Evolutionary conservation across 2,329 filamentous ascomycete genomes (phyloP).

Genomic region (Paecilomyces niveus): DNA sequence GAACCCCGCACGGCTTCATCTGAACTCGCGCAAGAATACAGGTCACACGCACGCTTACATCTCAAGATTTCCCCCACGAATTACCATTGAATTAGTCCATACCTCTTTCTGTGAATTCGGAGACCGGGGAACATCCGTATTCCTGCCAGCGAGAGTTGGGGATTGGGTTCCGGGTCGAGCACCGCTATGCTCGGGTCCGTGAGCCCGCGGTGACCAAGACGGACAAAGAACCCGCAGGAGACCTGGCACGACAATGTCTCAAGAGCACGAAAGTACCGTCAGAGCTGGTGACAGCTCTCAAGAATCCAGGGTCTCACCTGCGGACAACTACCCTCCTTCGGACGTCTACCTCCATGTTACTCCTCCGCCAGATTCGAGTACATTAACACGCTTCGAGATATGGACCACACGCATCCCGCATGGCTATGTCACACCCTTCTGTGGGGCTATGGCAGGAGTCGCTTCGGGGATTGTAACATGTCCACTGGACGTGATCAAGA

Average conservation of each 20-base stretch:
- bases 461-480: conserved; percentile 92
- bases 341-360: conserved; percentile 19
- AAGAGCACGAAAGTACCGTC: conserved; percentile 36
- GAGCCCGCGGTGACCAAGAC: conserved; percentile 35
- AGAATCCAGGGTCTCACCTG: conserved; percentile 3
- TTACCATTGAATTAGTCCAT: conserved; percentile 1
- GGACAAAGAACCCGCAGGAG: conserved; percentile 31
- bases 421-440: conserved; percentile 66
- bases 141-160: conserved; percentile 9
- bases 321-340: conserved; percentile 15
- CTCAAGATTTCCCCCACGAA: background rate
- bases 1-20: conserved; percentile 19
- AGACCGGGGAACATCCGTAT: background rate
- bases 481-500: conserved; percentile 98
- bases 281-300: conserved; percentile 20
- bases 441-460: conserved; percentile 82
- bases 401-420: conserved; percentile 46
- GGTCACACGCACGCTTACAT: background rate
- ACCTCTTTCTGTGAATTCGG: background rate
- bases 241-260: conserved; percentile 36
- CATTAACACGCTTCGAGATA: conserved; percentile 32
- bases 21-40: background rate
- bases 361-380: conserved; percentile 20
- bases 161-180: conserved; percentile 34
- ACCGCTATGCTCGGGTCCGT: conserved; percentile 35